Evolutionary conservation across 148 eudicot genomes (phyloP).

Genomic region (Bassia scoparia): DNA sequence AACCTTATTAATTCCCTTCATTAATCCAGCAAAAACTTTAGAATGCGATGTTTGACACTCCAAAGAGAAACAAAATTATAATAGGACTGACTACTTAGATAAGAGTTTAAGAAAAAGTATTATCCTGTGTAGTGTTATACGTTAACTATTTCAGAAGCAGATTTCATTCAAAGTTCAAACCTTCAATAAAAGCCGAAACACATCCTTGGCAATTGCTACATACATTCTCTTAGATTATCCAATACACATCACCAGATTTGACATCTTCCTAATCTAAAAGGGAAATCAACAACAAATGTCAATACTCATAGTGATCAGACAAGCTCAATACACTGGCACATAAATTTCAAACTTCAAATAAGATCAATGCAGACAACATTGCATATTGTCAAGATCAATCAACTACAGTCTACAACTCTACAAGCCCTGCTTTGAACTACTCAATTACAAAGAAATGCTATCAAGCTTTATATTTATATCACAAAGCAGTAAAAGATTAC

Average conservation of each 20-base stretch:
- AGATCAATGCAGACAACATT: too few species aligned
- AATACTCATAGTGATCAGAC: too few species aligned
- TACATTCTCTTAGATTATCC: constrained; percentile 81
- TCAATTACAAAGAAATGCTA: too few species aligned
- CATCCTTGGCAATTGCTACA: constrained; percentile 75
- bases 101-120: background rate
- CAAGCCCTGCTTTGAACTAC: too few species aligned
- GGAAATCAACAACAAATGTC: constrained; percentile 12
- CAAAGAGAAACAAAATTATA: background rate
- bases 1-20: too few species aligned
- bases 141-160: background rate
- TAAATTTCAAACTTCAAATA: too few species aligned
- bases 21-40: too few species aligned
- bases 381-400: too few species aligned
- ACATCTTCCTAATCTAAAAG: constrained; percentile 90
- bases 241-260: constrained; percentile 90
- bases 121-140: background rate
- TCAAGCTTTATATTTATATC: too few species aligned
- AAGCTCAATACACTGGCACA: constrained; percentile 9
- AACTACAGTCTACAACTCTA: too few species aligned
- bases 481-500: too few species aligned
- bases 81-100: background rate
- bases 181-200: constrained; percentile 60
- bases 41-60: too few species aligned
- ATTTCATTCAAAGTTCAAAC: constrained; percentile 1